Percentiles rank a stretch among this genome's conserved stretches.
phyloP scores from a whole-genome alignment of 208 protist genomes.

The Leishmania major region DNA sequence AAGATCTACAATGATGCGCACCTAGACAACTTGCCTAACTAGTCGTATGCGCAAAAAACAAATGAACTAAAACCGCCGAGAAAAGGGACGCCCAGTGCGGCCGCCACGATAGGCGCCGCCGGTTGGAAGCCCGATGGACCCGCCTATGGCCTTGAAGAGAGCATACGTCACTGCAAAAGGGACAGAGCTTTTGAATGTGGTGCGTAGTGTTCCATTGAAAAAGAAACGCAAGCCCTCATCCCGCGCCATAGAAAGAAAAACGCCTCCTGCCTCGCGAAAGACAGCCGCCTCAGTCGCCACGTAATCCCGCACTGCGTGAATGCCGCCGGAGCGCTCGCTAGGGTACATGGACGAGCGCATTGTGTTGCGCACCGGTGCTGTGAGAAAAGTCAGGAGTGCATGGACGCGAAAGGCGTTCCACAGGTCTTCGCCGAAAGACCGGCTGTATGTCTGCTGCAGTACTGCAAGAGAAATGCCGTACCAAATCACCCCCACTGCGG shows the following conservation, averaged over 20 bases:
- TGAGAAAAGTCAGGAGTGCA: conserved; percentile 83
- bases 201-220: conserved; percentile 69
- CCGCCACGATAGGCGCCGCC: conserved; percentile 23
- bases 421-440: conserved; percentile 55
- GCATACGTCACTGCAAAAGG: conserved; percentile 86
- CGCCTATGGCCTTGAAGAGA: conserved; percentile 69
- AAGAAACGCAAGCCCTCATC: conserved; percentile 81
- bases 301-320: conserved; percentile 56
- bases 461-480: conserved; percentile 68
- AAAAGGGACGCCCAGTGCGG: conserved; percentile 46
- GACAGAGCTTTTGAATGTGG: conserved; percentile 86
- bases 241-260: conserved; percentile 54
- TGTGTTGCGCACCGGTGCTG: conserved; percentile 77
- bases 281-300: conserved; percentile 66
- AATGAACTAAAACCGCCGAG: conserved; percentile 23
- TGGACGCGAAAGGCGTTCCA: conserved; percentile 78
- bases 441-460: conserved; percentile 50
- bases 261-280: conserved; percentile 68
- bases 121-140: conserved; percentile 60
- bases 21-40: background rate
- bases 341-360: conserved; percentile 72
- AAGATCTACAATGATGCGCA: background rate
- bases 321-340: conserved; percentile 77
- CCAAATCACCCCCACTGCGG: conserved; percentile 69
- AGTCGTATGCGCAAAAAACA: background rate